A percentile compares a stretch with the other conserved stretches of the same genome.
phyloP scores from a whole-genome alignment of 352 stramenopile species.

The Blastocystis sp. region DNA sequence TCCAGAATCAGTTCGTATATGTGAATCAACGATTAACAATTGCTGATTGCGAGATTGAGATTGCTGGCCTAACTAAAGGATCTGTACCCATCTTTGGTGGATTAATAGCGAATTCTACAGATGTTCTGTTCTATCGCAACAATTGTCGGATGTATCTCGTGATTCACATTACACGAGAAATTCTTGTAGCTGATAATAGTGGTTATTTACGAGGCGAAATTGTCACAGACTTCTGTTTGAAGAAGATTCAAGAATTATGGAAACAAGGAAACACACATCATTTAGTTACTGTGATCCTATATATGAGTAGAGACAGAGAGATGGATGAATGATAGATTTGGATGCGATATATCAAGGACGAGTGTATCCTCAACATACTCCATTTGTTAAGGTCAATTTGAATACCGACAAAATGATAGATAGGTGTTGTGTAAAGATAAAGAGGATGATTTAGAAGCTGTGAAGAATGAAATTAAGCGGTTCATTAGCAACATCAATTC shows the following conservation, averaged over 20 bases:
- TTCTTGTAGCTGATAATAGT: slow-evolving; percentile 13
- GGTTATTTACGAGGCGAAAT: slow-evolving; percentile 47
- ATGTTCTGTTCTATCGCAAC: slow-evolving; percentile 25
- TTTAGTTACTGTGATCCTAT: slow-evolving; percentile 38
- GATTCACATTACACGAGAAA: slow-evolving; percentile 37
- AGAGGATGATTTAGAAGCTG: neutral
- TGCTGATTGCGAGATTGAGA: slow-evolving; percentile 26
- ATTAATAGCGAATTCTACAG: slow-evolving; percentile 2
- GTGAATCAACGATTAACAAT: slow-evolving; percentile 21
- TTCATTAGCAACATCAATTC: slow-evolving; percentile 1
- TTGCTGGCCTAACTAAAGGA: neutral
- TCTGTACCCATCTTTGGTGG: neutral
- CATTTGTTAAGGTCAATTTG: slow-evolving; percentile 4
- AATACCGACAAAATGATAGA: neutral
- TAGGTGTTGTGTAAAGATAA: slow-evolving; percentile 38
- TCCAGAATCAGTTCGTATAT: slow-evolving; percentile 55
- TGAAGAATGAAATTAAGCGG: slow-evolving; percentile 18
- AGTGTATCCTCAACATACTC: neutral
- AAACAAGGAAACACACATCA: slow-evolving; percentile 52
- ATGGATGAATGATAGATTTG: neutral
- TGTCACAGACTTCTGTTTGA: slow-evolving; percentile 36
- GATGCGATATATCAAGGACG: neutral
- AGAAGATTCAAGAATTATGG: slow-evolving; percentile 34
- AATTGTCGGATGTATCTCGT: slow-evolving; percentile 58
- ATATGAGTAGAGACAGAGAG: neutral